Percentiles rank a stretch among this genome's conserved stretches.
These are phyloP conservation scores for Hymenoscyphus fraxineus DNA, from an alignment of 2,329 filamentous ascomycete genomes.

Conservation along the genomic window DNA sequence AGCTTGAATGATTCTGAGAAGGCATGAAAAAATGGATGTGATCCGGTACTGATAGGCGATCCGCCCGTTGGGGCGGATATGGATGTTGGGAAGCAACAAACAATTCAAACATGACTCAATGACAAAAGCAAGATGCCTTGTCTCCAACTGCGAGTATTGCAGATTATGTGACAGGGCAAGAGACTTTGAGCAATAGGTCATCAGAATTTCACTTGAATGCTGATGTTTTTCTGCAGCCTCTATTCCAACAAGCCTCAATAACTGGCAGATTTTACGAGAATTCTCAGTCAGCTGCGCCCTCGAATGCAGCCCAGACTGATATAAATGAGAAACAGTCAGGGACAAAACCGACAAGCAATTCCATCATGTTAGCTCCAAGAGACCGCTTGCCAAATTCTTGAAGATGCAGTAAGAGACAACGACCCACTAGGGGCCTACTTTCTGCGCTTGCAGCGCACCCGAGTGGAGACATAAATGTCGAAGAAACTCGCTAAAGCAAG, in stretches of 20 bases:
- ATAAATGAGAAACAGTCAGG: background rate
- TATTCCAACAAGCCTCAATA: background rate
- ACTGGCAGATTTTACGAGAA: background rate
- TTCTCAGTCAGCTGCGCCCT: background rate
- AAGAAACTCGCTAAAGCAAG: background rate
- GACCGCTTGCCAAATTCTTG: conserved; percentile 2
- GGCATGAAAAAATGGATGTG: background rate
- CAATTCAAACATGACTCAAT: background rate
- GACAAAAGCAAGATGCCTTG: background rate
- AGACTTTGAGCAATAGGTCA: background rate
- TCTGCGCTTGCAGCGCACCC: conserved; percentile 19
- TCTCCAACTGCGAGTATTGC: background rate
- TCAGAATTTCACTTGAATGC: background rate
- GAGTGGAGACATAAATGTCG: conserved; percentile 10
- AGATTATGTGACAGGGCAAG: background rate
- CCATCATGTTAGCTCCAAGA: background rate
- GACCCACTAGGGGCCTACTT: conserved; percentile 22
- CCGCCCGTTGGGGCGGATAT: background rate
- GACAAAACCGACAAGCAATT: background rate
- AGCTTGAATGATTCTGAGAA: background rate
- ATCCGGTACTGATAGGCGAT: background rate
- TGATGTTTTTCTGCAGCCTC: background rate
- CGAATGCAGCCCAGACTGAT: background rate
- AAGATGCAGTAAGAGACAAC: conserved; percentile 16
- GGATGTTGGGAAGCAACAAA: background rate